A percentile compares a stretch with the other conserved stretches of the same genome.
Evolutionary conservation across 805 yeast species (phyloP).

Genomic region (Ogataea zsoltii): DNA sequence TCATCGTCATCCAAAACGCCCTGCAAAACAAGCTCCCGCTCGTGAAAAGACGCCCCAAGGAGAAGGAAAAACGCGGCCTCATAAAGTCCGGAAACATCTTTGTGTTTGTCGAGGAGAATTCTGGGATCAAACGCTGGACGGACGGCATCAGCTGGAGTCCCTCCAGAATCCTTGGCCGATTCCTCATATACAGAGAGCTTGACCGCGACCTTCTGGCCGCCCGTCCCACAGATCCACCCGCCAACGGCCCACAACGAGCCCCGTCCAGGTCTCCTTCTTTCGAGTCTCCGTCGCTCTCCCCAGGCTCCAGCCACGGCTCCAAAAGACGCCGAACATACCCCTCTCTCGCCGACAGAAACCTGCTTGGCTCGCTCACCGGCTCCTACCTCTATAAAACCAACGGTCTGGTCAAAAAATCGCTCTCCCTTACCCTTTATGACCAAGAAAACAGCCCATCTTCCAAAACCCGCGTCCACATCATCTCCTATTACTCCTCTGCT

Average conservation of each 20-base stretch:
- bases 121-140: conserved; percentile 93
- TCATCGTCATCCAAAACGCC: conserved; percentile 78
- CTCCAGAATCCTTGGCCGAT: conserved; percentile 81
- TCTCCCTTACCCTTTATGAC: conserved; percentile 56
- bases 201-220: conserved; percentile 42
- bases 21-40: conserved; percentile 57
- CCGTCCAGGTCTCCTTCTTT: neutral
- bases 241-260: conserved; percentile 10
- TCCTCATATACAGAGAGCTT: conserved; percentile 77
- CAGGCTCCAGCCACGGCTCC: neutral
- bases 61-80: conserved; percentile 64
- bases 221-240: neutral
- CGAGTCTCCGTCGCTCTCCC: neutral
- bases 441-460: conserved; percentile 17
- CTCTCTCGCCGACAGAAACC: conserved; percentile 30
- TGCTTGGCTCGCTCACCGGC: conserved; percentile 58
- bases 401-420: conserved; percentile 82
- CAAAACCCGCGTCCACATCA: conserved; percentile 57
- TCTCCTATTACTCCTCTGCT: conserved; percentile 74
- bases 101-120: conserved; percentile 78
- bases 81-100: conserved; percentile 80
- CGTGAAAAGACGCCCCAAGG: conserved; percentile 80
- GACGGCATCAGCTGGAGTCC: conserved; percentile 97
- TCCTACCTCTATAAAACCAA: conserved; percentile 65
- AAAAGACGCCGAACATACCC: neutral